phyloP scores from a whole-genome alignment of 139 green algal species.

The Tetradesmus obliquus region DNA sequence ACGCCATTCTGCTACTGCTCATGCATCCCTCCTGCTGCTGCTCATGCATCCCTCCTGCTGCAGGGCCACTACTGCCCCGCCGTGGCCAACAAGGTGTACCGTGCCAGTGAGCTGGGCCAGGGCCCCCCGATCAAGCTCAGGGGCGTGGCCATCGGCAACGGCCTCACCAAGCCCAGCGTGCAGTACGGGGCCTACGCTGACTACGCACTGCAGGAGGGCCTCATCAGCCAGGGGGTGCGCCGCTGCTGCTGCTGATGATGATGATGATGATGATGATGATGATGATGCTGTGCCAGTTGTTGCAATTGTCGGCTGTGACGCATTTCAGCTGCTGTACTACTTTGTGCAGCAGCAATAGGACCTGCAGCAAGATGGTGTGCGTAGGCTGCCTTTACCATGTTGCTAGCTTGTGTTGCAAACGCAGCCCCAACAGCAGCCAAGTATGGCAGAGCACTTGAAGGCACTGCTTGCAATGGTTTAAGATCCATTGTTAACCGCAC shows the following conservation, averaged over 20 bases:
- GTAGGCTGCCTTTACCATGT: too few species aligned
- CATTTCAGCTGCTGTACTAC: too few species aligned
- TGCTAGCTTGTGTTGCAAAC: too few species aligned
- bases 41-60: neutral
- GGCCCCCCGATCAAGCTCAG: constrained; percentile 67
- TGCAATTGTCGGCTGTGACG: neutral
- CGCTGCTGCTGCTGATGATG: neutral
- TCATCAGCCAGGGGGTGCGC: constrained; percentile 73
- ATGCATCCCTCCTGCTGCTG: neutral
- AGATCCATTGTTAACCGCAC: neutral
- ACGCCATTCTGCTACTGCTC: too few species aligned
- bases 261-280: neutral
- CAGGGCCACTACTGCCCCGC: constrained; percentile 82
- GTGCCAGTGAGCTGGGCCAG: constrained; percentile 62
- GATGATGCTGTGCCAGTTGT: neutral
- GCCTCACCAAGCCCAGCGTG: constrained; percentile 90
- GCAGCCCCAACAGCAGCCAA: too few species aligned
- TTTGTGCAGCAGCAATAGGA: too few species aligned
- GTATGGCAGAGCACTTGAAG: too few species aligned
- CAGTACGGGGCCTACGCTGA: constrained; percentile 92
- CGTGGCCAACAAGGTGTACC: constrained; percentile 71
- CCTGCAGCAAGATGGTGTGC: too few species aligned
- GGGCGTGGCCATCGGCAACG: constrained; percentile 93
- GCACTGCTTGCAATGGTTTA: too few species aligned
- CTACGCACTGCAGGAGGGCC: constrained; percentile 74